A percentile compares a stretch with the other conserved stretches of the same genome.
phyloP scores from a whole-genome alignment of 106 monocot species.

The Agapanthus africanus region DNA sequence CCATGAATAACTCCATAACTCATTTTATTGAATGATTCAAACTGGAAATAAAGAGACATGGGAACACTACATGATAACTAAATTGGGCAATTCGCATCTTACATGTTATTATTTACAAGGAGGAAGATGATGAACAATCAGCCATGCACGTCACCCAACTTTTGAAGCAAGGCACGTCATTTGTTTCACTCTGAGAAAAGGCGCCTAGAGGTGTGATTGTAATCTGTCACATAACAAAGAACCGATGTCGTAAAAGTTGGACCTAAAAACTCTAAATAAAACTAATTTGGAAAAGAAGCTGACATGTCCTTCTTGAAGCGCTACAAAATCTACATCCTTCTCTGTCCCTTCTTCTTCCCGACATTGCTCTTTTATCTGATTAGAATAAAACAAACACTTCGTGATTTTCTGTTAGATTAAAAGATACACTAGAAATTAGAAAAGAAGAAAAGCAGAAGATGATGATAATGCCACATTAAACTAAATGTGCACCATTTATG shows the following conservation, averaged over 20 bases:
- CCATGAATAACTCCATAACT: no score
- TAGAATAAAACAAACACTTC: neutral
- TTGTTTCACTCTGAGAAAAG: conserved; percentile 38
- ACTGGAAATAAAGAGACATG: no score
- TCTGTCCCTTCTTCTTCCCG: conserved; percentile 24
- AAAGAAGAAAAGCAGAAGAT: neutral
- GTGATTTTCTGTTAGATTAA: neutral
- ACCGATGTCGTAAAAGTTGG: neutral
- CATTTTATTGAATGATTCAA: no score
- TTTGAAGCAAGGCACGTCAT: conserved; percentile 38
- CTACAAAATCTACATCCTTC: conserved; percentile 46
- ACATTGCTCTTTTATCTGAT: conserved; percentile 10
- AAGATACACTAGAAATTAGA: neutral
- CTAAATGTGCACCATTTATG: neutral
- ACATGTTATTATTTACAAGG: conserved; percentile 10
- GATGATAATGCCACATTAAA: neutral
- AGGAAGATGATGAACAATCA: conserved; percentile 7
- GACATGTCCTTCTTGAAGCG: conserved; percentile 73
- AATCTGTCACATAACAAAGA: conserved; percentile 35
- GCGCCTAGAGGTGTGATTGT: conserved; percentile 68
- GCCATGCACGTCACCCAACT: conserved; percentile 37
- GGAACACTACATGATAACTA: neutral
- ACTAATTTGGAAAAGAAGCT: conserved; percentile 16
- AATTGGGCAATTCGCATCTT: neutral
- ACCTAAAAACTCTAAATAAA: neutral